A percentile compares a stretch with the other conserved stretches of the same genome.
These are phyloP conservation scores for Ulmus americana DNA, from an alignment of 331 rosid species.

Conservation along the genomic window DNA sequence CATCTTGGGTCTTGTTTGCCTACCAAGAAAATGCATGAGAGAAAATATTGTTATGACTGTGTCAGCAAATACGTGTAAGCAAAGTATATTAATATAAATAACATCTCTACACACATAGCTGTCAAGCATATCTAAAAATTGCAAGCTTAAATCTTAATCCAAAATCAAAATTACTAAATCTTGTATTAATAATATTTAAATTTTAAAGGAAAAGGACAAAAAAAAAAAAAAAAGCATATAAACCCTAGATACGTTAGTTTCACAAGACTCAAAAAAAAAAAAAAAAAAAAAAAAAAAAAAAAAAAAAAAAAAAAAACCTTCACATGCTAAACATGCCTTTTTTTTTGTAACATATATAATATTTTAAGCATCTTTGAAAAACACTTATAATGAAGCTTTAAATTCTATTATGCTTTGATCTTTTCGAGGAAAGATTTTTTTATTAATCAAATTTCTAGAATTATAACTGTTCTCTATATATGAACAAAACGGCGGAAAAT, in stretches of 20 bases:
- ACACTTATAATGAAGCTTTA: too few species aligned
- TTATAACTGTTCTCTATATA: neutral
- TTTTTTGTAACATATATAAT: neutral
- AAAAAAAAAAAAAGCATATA: neutral
- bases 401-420: neutral
- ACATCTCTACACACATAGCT: too few species aligned
- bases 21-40: conserved; percentile 8
- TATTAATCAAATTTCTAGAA: neutral
- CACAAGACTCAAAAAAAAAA: neutral
- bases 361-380: too few species aligned
- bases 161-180: too few species aligned
- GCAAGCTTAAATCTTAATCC: too few species aligned
- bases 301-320: neutral
- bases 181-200: too few species aligned
- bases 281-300: too few species aligned
- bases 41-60: too few species aligned
- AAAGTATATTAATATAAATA: too few species aligned
- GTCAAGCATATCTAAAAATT: too few species aligned
- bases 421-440: neutral
- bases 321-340: conserved; percentile 13
- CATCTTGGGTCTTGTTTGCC: conserved; percentile 58
- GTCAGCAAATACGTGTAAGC: too few species aligned
- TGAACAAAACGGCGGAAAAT: conserved; percentile 7
- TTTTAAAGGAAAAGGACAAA: too few species aligned
- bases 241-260: conserved; percentile 1